Evolutionary conservation across 2,329 filamentous ascomycete genomes (phyloP), one percentile per base, ranked within the genome.

Genomic region (Pseudocercospora ulei): DNA sequence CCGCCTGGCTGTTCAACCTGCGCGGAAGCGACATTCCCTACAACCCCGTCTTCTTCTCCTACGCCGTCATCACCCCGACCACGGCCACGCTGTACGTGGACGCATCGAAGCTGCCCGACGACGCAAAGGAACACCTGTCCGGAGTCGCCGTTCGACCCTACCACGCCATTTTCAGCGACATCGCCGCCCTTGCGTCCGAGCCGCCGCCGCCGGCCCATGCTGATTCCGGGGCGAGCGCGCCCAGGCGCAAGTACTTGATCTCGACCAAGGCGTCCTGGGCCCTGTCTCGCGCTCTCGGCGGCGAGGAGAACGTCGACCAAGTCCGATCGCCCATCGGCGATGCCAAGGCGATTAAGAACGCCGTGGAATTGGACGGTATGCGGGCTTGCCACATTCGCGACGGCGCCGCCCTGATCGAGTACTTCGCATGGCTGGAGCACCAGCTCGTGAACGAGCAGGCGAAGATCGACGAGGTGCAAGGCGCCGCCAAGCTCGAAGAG

Each of bases 31-130:
- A 96, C 59, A 96, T 98, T 49, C 84, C 86, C 0, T 98, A 90
- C 67, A 98, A 98, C 58, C 90, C 90, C 0, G 90, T 98, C 34
- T 96, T 98, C 69, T 96, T 96, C 65, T 90, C 88, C 9, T 98
- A 96, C 56, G 88, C 88, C 28, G 73, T 90, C 26, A 68, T 98
- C 47, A 96, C 90, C 2, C 76, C 78, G 1, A 78, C 61, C 1
- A 69, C 75, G 1, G 83, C 80, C 14, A 86, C 78, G 1, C 71
- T 98, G 3, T 98, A 95, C 56, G 69, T 96, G 42, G 82, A 96
- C 56, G 73, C 78, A 7, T 72, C 74, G 8, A 94, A 95, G 61
- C 64, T 96, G 17, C 76, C 71, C 20, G 65, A 72, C 2, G 75
- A 82, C 33, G 79, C 76, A 41, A 76, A 73, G 51, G 67, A 69